Evolutionary conservation across 306 rosid genomes (phyloP).

Genomic region (Lagenaria siceraria): DNA sequence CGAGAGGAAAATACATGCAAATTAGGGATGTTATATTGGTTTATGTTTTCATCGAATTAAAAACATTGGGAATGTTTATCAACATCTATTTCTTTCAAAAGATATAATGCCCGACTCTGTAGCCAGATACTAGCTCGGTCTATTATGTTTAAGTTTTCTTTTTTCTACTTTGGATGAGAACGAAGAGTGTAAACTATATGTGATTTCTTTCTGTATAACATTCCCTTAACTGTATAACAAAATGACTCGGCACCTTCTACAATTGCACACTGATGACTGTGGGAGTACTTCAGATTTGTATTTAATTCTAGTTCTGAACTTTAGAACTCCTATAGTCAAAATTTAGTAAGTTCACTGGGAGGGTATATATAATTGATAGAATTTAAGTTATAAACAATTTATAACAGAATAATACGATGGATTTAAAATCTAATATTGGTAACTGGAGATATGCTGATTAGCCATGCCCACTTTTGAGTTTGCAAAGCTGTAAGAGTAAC

Average conservation of each 20-base stretch:
- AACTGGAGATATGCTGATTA: neutral
- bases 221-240: neutral
- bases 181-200: neutral
- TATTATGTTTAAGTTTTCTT: neutral
- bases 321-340: neutral
- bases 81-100: neutral
- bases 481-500: neutral
- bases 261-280: neutral
- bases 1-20: neutral
- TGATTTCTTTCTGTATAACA: neutral
- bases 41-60: neutral
- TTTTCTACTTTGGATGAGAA: neutral
- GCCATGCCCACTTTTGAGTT: neutral
- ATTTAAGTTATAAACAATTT: neutral
- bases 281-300: neutral
- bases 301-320: neutral
- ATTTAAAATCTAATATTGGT: neutral
- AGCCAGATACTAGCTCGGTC: neutral
- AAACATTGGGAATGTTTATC: neutral
- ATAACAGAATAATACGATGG: neutral
- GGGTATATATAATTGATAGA: neutral
- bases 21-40: neutral
- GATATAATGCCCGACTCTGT: neutral
- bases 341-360: neutral
- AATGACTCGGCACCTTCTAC: neutral